These are phyloP conservation scores for Prosopis cineraria DNA, from an alignment of 306 rosid genomes.

Conservation along the genomic window DNA sequence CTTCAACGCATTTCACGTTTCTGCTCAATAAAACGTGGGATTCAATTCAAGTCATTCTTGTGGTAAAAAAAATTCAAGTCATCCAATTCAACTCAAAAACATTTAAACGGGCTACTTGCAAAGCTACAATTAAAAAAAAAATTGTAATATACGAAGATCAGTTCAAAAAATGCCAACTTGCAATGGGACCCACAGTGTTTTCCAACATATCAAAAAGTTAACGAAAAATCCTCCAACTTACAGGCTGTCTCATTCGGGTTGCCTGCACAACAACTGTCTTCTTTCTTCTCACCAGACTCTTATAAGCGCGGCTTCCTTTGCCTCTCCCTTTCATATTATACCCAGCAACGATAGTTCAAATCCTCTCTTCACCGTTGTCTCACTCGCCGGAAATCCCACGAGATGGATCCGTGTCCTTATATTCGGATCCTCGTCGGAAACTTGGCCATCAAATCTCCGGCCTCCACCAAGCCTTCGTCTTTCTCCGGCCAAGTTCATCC, in stretches of 20 bases:
- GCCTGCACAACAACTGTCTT: conserved; percentile 17
- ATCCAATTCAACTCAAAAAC: background rate
- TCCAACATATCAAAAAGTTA: background rate
- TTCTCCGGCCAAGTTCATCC: conserved; percentile 68
- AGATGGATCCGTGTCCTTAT: conserved; percentile 81
- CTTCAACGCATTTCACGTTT: background rate
- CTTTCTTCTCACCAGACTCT: background rate
- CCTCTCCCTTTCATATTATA: conserved; percentile 1
- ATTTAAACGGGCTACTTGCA: background rate
- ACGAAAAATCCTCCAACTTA: conserved; percentile 18
- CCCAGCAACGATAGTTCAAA: background rate
- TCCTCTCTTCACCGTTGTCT: background rate
- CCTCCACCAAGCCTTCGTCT: conserved; percentile 52
- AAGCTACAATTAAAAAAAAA: background rate
- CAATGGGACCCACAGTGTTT: background rate
- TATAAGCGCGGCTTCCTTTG: background rate
- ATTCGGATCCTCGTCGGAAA: conserved; percentile 78
- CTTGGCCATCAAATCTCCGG: conserved; percentile 62
- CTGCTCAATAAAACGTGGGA: background rate
- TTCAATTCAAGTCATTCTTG: too few relatives aligned
- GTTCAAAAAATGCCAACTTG: conserved; percentile 6
- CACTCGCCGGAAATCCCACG: background rate
- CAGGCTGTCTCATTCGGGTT: conserved; percentile 45
- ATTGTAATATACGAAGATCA: background rate
- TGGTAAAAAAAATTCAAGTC: too few relatives aligned